Percentiles rank a stretch among this genome's conserved stretches.
These are phyloP conservation scores for Gleditsia sinensis DNA, from an alignment of 306 rosid genomes.

Conservation along the genomic window DNA sequence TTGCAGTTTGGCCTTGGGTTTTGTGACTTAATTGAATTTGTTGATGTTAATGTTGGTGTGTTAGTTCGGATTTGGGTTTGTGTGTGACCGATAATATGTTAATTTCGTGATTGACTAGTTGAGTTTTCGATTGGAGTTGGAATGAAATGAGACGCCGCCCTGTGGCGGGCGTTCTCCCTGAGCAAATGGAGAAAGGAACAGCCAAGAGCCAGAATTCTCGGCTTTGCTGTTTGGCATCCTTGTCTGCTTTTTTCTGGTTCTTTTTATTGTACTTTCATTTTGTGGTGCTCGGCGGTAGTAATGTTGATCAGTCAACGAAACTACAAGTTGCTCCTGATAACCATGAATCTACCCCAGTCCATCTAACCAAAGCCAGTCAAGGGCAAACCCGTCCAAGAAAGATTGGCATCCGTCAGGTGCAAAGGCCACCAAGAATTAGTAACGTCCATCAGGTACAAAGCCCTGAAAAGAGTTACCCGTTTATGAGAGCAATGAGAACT, in stretches of 20 bases:
- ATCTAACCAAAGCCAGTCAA: slow-evolving; percentile 18
- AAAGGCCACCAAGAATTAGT: not conserved
- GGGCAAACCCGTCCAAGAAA: slow-evolving; percentile 13
- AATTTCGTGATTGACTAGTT: slow-evolving; percentile 24
- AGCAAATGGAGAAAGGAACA: slow-evolving; percentile 71
- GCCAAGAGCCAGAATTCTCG: slow-evolving; percentile 60
- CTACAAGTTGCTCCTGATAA: slow-evolving; percentile 26
- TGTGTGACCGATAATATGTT: slow-evolving; percentile 11
- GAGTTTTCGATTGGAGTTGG: slow-evolving; percentile 29
- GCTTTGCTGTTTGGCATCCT: slow-evolving; percentile 59
- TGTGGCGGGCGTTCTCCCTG: slow-evolving; percentile 49
- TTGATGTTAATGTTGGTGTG: not conserved
- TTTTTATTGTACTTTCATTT: slow-evolving; percentile 80
- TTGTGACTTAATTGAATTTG: not conserved
- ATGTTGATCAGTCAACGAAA: slow-evolving; percentile 41
- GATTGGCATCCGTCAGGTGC: slow-evolving; percentile 7
- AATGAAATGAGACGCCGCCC: slow-evolving; percentile 87
- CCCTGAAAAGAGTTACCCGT: slow-evolving; percentile 42
- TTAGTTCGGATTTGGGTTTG: not conserved
- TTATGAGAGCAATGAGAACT: slow-evolving; percentile 63
- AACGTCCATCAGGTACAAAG: not conserved
- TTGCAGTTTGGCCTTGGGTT: slow-evolving; percentile 19
- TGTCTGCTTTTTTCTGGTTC: slow-evolving; percentile 87
- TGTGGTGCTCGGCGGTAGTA: slow-evolving; percentile 52
- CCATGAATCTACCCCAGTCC: slow-evolving; percentile 28